A percentile compares a stretch with the other conserved stretches of the same genome.
Conservation (phyloP, 768 basidiomycete species). For the Lactarius akahatsu region DNA sequence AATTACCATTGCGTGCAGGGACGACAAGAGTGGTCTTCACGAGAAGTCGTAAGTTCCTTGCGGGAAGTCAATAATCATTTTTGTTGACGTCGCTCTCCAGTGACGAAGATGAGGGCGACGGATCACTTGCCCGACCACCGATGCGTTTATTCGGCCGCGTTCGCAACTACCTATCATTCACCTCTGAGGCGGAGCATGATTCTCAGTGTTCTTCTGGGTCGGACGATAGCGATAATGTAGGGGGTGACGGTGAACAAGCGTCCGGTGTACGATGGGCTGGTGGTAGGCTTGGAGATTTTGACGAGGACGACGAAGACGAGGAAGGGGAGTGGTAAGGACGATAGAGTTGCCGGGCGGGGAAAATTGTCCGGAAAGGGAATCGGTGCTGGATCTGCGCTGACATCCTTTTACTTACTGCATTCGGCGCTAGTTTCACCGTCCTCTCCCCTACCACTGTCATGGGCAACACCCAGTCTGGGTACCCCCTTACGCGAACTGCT, state of each 20-base stretch:
- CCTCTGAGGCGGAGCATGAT: neutral
- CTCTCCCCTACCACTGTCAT: slow-evolving; percentile 39
- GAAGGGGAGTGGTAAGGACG: neutral
- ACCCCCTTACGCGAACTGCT: slow-evolving; percentile 65
- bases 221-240: neutral
- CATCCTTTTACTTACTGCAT: neutral
- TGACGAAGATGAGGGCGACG: slow-evolving; percentile 7
- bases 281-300: neutral
- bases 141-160: slow-evolving; percentile 17
- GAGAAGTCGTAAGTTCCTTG: slow-evolving; percentile 19
- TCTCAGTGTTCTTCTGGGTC: slow-evolving; percentile 5
- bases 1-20: neutral
- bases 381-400: neutral
- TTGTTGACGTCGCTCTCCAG: neutral
- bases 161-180: neutral
- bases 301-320: neutral
- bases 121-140: slow-evolving; percentile 11
- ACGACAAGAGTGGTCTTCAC: neutral
- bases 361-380: slow-evolving; percentile 10
- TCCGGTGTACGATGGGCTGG: neutral
- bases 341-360: neutral
- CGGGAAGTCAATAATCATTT: neutral
- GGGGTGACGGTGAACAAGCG: neutral
- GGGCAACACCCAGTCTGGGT: slow-evolving; percentile 78
- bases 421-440: neutral